Evolutionary conservation across 805 yeast genomes (phyloP).

Genomic region (Lachancea kluyveri): DNA sequence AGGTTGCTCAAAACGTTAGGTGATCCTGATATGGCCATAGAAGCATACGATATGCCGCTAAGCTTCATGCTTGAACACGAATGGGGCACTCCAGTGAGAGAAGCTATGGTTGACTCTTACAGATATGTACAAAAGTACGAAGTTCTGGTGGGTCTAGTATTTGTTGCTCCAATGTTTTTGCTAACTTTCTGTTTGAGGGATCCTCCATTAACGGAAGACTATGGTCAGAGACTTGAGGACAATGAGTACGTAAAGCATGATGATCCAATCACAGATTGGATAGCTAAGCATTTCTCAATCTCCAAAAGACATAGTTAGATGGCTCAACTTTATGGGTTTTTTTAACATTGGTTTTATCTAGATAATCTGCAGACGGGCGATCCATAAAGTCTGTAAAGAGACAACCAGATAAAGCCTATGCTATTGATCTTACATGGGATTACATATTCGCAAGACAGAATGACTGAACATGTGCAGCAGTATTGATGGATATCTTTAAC

Average conservation of each 20-base stretch:
- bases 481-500: no score
- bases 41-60: conserved; percentile 50
- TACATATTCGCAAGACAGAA: no score
- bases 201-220: conserved; percentile 20
- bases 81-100: conserved; percentile 64
- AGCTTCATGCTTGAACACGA: conserved; percentile 40
- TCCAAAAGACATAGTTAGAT: no score
- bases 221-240: conserved; percentile 22
- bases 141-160: conserved; percentile 36
- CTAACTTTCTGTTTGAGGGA: conserved; percentile 25
- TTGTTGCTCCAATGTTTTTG: conserved; percentile 21
- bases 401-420: no score
- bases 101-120: conserved; percentile 51
- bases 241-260: conserved; percentile 19
- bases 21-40: conserved; percentile 35
- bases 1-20: conserved; percentile 33
- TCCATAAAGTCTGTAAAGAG: no score
- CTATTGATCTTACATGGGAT: no score
- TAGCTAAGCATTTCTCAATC: no score
- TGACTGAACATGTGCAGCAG: no score
- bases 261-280: conserved; percentile 22
- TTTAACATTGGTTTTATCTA: no score
- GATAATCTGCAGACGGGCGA: no score
- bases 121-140: conserved; percentile 53
- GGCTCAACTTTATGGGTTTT: no score